phyloP scores from a whole-genome alignment of 75 land plant genomes.

The Pinus tabuliformis region DNA sequence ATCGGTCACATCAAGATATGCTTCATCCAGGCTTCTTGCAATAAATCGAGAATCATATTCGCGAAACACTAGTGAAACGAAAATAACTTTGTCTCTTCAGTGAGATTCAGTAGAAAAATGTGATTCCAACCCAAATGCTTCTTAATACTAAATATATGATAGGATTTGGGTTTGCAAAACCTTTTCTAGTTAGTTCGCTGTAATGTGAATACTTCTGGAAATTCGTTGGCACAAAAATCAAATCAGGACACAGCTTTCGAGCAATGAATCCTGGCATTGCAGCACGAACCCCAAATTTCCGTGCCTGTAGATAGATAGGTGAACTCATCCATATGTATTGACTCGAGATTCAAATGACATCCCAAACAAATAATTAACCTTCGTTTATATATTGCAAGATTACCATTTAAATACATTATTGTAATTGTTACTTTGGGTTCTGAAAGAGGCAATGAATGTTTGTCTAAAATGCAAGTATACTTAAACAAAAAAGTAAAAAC shows the following conservation, averaged over 20 bases:
- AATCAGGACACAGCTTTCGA: conserved; percentile 67
- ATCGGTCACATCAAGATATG: conserved; percentile 85
- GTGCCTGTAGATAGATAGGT: conserved; percentile 43
- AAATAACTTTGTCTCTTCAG: background rate
- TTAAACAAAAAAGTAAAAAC: conserved; percentile 1
- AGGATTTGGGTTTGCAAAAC: conserved; percentile 15
- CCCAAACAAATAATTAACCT: background rate
- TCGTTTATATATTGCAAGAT: background rate
- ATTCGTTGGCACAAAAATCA: conserved; percentile 75
- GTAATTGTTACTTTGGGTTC: background rate
- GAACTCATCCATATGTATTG: background rate
- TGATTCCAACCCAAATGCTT: background rate
- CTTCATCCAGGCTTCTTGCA: conserved; percentile 92
- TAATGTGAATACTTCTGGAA: conserved; percentile 76
- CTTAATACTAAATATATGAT: background rate
- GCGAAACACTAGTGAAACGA: conserved; percentile 45
- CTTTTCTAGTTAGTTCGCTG: conserved; percentile 77
- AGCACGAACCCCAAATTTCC: conserved; percentile 91
- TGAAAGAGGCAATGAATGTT: background rate
- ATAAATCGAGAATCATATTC: conserved; percentile 74
- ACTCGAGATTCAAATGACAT: background rate
- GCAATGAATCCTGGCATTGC: conserved; percentile 99
- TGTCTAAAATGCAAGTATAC: conserved; percentile 1
- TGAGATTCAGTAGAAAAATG: background rate
- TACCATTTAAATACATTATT: background rate